A percentile compares a stretch with the other conserved stretches of the same genome.
Conservation (phyloP, 2,329 filamentous ascomycete genomes). For the Fusarium pseudocircinatum region DNA sequence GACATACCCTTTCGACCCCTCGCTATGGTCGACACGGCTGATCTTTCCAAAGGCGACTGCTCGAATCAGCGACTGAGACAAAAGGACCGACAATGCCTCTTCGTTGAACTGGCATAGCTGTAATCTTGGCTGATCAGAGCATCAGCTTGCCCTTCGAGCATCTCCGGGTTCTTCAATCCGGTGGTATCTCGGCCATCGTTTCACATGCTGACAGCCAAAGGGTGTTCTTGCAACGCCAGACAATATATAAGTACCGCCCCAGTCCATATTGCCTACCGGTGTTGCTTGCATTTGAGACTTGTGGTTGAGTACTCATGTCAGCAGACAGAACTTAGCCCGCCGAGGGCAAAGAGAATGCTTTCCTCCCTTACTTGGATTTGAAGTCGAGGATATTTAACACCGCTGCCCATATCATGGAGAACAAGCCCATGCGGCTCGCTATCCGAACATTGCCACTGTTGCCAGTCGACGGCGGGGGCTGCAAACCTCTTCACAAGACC, state of each 20-base stretch:
- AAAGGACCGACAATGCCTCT: not conserved
- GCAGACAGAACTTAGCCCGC: not conserved
- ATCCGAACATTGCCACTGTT: not conserved
- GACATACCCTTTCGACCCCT: not conserved
- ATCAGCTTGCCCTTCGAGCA: not conserved
- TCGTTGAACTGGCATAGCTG: not conserved
- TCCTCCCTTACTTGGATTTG: not conserved
- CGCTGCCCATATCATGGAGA: rapidly evolving
- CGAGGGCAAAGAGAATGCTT: not conserved
- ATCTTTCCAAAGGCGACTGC: not conserved
- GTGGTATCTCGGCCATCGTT: slow-evolving; percentile 74
- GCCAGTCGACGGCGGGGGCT: not conserved
- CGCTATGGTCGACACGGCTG: not conserved
- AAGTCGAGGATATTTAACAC: rapidly evolving
- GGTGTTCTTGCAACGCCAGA: slow-evolving; percentile 71
- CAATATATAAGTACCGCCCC: slow-evolving; percentile 75
- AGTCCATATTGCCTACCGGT: slow-evolving; percentile 47
- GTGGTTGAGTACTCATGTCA: not conserved
- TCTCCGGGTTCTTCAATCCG: slow-evolving; percentile 65
- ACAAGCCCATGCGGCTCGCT: too few species aligned
- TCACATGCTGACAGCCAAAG: slow-evolving; percentile 33
- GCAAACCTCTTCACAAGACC: rapidly evolving
- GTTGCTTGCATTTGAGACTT: too few species aligned
- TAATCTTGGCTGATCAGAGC: not conserved
- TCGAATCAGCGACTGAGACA: not conserved